Percentiles rank a stretch among this genome's conserved stretches.
phyloP scores from a whole-genome alignment of 805 yeast species.

The Blastobotrys mokoenaii region DNA sequence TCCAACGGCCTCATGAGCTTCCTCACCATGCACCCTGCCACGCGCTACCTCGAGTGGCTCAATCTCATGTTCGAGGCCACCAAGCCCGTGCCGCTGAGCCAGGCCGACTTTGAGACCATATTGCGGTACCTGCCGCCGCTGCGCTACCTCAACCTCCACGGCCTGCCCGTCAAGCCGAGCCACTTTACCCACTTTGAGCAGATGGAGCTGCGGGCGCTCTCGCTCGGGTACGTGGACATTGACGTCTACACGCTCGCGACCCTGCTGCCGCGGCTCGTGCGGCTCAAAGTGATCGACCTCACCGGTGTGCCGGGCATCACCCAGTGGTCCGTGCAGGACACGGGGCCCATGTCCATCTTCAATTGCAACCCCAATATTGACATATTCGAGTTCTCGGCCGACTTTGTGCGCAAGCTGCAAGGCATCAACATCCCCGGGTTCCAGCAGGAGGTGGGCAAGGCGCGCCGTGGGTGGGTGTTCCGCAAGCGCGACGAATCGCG shows the following conservation, averaged over 20 bases:
- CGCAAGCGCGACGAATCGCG: constrained; percentile 12
- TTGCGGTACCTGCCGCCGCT: constrained; percentile 35
- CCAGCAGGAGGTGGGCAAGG: constrained; percentile 39
- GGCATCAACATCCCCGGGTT: constrained; percentile 29
- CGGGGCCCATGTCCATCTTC: constrained; percentile 36
- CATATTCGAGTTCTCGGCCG: constrained; percentile 50
- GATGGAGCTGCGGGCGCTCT: constrained; percentile 22
- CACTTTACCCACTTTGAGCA: constrained; percentile 27
- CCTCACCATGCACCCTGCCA: constrained; percentile 62
- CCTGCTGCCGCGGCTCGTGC: constrained; percentile 19
- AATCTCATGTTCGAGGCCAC: constrained; percentile 56
- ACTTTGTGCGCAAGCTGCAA: constrained; percentile 20
- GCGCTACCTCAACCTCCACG: constrained; percentile 52
- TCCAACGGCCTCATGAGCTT: constrained; percentile 66
- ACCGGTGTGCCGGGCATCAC: constrained; percentile 53
- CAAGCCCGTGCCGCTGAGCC: constrained; percentile 46
- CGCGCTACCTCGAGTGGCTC: constrained; percentile 52
- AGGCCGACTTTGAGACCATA: constrained; percentile 43
- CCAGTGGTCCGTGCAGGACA: constrained; percentile 49
- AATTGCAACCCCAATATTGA: constrained; percentile 41
- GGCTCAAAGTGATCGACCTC: constrained; percentile 53
- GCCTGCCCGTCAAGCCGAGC: constrained; percentile 45
- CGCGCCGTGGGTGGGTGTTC: constrained; percentile 78
- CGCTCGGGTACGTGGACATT: constrained; percentile 26
- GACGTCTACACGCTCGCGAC: constrained; percentile 19